Evolutionary conservation across 768 basidiomycete species (phyloP).

Genomic region (Phaeotremella skinneri): DNA sequence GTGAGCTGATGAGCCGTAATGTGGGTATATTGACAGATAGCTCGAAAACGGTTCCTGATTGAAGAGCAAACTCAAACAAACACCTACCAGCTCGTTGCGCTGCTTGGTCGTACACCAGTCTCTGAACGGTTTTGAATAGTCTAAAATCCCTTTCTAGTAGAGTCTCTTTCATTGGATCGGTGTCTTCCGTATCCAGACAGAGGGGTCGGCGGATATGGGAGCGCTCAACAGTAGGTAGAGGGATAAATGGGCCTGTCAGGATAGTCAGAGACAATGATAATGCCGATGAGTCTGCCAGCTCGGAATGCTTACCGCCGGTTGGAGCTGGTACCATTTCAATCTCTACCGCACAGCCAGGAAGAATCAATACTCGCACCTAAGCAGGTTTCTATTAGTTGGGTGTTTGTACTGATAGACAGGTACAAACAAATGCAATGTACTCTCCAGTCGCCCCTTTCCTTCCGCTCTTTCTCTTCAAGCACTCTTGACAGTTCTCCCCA

Average conservation of each 20-base stretch:
- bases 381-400: too few relatives aligned
- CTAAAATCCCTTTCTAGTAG: conserved; percentile 13
- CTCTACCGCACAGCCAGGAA: conserved; percentile 20
- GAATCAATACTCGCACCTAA: conserved; percentile 34
- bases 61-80: neutral
- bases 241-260: conserved; percentile 21
- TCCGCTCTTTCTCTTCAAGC: conserved; percentile 20
- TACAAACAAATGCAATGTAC: conserved; percentile 15
- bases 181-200: conserved; percentile 19
- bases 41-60: neutral
- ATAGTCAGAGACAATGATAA: conserved; percentile 7
- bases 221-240: neutral
- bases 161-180: conserved; percentile 4
- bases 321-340: conserved; percentile 31
- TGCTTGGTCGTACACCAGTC: conserved; percentile 34
- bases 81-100: conserved; percentile 21
- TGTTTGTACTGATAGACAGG: neutral
- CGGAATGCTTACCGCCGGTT: conserved; percentile 16
- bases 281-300: conserved; percentile 2
- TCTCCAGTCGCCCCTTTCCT: conserved; percentile 31
- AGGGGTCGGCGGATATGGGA: conserved; percentile 14
- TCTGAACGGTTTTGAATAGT: conserved; percentile 35
- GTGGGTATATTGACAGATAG: neutral
- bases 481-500: conserved; percentile 19
- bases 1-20: neutral